Base-by-base conservation (phyloP, 148 eudicot genomes). In the Fagopyrum esculentum region DNA sequence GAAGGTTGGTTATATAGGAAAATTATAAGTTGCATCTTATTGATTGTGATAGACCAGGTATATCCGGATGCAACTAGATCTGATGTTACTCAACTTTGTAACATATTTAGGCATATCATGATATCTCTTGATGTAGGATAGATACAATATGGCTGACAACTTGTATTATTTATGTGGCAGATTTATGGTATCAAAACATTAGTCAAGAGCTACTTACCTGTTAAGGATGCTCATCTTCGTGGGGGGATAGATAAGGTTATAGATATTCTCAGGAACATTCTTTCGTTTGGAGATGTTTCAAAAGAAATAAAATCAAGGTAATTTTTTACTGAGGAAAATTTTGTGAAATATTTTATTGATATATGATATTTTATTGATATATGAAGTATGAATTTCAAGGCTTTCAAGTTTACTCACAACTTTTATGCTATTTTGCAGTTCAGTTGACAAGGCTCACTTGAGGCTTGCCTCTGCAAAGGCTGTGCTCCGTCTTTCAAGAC, bases 171-270 rank as follows among this genome's bases (percentile, higher is more conserved):
- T 77, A 56, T 63, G 79, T 12, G 73, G 77, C 92, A 95, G 99
- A 87, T 95, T 26, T 92, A 77, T 90, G 99, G 90, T 75, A 79
- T 92, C 49, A 95, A 95, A 82, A 82, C 94, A 64, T 75, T 95
- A 87, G 98, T 95, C 50, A 95, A 92, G 86, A 95, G 98, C 87
- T 95, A 90, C 81, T 85, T 92, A 73, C 99, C 99, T 17, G 84
- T 88, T 66, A 92, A 90, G 82, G 99, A 95, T 88, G 94, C 97
- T 77, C 93, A 95, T 68, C 98, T 92, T 80, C 97, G 98, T 72
- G 82, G 79, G 77, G 97, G 98, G 75, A 89, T 95, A 81, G 97
- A 95, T 83, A 83, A 76, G 74, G 78, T 95, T 73, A 75, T 95
- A 50, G 82, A 80, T 69, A 84, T 87, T 60, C 98, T 95, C 44